These are phyloP conservation scores for Termitomyces sp. DNA, from an alignment of 768 basidiomycete genomes.

Conservation along the genomic window DNA sequence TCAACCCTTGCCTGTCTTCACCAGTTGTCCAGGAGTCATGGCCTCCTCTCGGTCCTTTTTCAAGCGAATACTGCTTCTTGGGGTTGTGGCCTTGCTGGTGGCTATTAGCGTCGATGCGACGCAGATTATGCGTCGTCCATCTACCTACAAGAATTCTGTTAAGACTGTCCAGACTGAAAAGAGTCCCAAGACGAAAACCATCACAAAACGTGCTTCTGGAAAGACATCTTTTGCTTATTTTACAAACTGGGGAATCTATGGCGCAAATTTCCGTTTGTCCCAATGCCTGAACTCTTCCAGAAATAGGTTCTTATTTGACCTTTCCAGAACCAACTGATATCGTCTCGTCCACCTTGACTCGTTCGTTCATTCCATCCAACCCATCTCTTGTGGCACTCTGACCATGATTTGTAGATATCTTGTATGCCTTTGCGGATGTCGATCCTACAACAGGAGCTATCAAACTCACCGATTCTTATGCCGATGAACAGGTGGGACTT, in stretches of 20 bases:
- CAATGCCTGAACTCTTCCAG: background rate
- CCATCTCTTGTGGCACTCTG: background rate
- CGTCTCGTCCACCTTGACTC: constrained; percentile 53
- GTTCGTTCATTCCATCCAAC: constrained; percentile 24
- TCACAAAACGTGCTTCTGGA: constrained; percentile 33
- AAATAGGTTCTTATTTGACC: background rate
- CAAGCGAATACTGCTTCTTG: constrained; percentile 20
- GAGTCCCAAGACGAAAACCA: constrained; percentile 30
- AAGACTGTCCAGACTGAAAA: constrained; percentile 25
- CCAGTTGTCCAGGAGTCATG: constrained; percentile 4
- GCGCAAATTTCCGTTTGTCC: constrained; percentile 52
- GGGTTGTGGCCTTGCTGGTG: constrained; percentile 15
- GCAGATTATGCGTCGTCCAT: constrained; percentile 50
- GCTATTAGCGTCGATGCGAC: constrained; percentile 30
- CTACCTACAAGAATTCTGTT: constrained; percentile 34
- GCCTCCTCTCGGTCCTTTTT: constrained; percentile 12
- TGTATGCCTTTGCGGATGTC: constrained; percentile 79
- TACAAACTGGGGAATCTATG: constrained; percentile 64
- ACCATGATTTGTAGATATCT: constrained; percentile 36
- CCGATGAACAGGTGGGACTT: constrained; percentile 54
- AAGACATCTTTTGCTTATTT: constrained; percentile 47
- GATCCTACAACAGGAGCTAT: constrained; percentile 56
- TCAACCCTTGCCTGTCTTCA: background rate
- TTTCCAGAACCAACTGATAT: constrained; percentile 59
- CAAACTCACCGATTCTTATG: constrained; percentile 64